Percentiles rank a stretch among this genome's conserved stretches.
Conservation (phyloP, 768 basidiomycete genomes). For the Botryobasidium botryosum region DNA sequence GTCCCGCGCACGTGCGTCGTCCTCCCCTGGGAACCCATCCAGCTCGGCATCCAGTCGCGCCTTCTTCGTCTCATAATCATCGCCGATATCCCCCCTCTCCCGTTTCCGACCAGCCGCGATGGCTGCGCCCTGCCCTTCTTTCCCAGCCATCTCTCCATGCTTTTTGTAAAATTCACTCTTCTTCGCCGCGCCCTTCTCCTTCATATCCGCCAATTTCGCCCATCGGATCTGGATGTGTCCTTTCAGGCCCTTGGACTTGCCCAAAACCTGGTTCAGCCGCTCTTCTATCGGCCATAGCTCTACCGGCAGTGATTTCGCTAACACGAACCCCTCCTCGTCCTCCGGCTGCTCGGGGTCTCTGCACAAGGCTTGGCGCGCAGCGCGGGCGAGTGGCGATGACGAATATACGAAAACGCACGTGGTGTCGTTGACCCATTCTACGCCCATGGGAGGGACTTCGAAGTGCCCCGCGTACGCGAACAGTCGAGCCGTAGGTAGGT, state of each 20-base stretch:
- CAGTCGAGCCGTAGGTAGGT: conserved; percentile 56
- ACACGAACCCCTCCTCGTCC: conserved; percentile 31
- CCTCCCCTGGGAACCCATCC: conserved; percentile 46
- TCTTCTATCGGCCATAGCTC: conserved; percentile 68
- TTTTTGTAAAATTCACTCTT: conserved; percentile 67
- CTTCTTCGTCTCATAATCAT: conserved; percentile 22
- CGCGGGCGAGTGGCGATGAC: conserved; percentile 32
- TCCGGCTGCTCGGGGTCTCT: conserved; percentile 24
- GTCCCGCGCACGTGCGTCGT: conserved; percentile 11
- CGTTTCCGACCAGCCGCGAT: conserved; percentile 18
- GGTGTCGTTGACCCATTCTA: conserved; percentile 78
- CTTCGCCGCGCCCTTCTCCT: conserved; percentile 54
- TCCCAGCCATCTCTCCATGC: conserved; percentile 50
- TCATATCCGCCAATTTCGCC: conserved; percentile 55
- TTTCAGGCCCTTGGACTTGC: conserved; percentile 48
- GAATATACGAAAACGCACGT: conserved; percentile 67
- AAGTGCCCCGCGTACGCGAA: conserved; percentile 75
- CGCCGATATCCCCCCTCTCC: conserved; percentile 11
- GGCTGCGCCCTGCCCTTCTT: conserved; percentile 31
- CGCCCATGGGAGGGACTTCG: conserved; percentile 49
- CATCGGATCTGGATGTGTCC: conserved; percentile 56
- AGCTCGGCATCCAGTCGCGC: conserved; percentile 31
- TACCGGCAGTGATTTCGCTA: conserved; percentile 54
- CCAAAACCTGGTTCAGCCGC: conserved; percentile 53
- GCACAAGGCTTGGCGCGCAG: conserved; percentile 9